Evolutionary conservation across 345 rosid species (phyloP), one percentile per base, ranked within the genome.

Genomic region (Atalantia buxifolia): DNA sequence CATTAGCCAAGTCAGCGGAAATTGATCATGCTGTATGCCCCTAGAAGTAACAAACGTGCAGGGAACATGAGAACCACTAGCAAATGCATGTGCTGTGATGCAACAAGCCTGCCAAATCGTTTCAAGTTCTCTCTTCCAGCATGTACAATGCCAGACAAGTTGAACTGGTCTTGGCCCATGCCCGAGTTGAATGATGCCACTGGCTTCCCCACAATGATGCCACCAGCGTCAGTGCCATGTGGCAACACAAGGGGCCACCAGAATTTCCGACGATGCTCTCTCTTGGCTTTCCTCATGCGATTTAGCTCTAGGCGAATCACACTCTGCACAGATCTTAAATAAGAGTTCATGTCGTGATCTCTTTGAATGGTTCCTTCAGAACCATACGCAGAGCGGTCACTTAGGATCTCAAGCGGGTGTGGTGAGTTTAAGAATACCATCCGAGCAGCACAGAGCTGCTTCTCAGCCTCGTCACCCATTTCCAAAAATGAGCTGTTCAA

Each of bases 361-460:
- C 97, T 90, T 62, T 88, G 89, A 78, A 97, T 92, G 82, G 89
- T 84, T 66, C 98, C 99, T 77, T 87, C 94, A 0, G 97, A 86
- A 59, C 98, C 99, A 69, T 97, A 97, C 27, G 99, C 93, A 21
- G 85, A 62, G 36, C 93, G 88, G 64, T 97, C 98, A 21, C 97
- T 90, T 40, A 97, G 88, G 83, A 94, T 94, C 88, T 97, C 99
- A 9, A 94, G 87, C 4, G 99, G 99, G 76, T 97, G 99, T n/a
- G 99, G 99, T 13, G 99, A 90, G 81, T 94, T 94, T 55, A 97
- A 84, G 88, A 94, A 97, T 53, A 85, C 81, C 60, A 73, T 87
- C 82, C 87, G 85, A 21, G 99, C 99, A 13, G 94, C 92, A 7
- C 59, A 82, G 71, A 97, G 91, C 66, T 85, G 81, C 85, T 89